phyloP scores from a whole-genome alignment of 2,329 filamentous ascomycete species.

The Fusarium denticulatum region DNA sequence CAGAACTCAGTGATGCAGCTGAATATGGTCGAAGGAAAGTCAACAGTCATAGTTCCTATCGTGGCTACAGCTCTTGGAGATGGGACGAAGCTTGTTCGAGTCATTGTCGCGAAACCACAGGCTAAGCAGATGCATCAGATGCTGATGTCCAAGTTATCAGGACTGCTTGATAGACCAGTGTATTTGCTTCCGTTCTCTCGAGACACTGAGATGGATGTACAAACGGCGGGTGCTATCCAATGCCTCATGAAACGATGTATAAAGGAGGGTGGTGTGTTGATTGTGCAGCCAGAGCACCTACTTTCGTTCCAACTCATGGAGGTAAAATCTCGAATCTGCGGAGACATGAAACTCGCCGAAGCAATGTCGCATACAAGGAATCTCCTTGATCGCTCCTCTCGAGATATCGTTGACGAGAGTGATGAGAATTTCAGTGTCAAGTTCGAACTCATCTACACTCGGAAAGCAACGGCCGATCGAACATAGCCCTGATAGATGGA shows the following conservation, averaged over 20 bases:
- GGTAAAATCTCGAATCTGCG: slow-evolving; percentile 57
- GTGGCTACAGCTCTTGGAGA: slow-evolving; percentile 65
- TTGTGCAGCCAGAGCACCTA: slow-evolving; percentile 72
- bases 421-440: slow-evolving; percentile 70
- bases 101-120: slow-evolving; percentile 70
- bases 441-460: slow-evolving; percentile 72
- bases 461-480: slow-evolving; percentile 63
- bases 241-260: slow-evolving; percentile 58
- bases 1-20: slow-evolving; percentile 69
- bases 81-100: slow-evolving; percentile 59
- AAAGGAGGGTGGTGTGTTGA: slow-evolving; percentile 61
- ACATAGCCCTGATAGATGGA: slow-evolving; percentile 65
- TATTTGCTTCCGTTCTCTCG: slow-evolving; percentile 70
- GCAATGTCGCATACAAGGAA: slow-evolving; percentile 54
- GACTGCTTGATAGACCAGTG: slow-evolving; percentile 63
- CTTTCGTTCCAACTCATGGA: slow-evolving; percentile 72
- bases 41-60: slow-evolving; percentile 74
- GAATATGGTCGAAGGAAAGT: slow-evolving; percentile 79
- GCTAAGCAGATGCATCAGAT: slow-evolving; percentile 65
- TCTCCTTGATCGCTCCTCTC: slow-evolving; percentile 55
- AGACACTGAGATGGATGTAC: slow-evolving; percentile 48
- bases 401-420: slow-evolving; percentile 72
- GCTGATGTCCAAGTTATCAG: slow-evolving; percentile 55
- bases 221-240: slow-evolving; percentile 49
- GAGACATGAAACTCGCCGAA: slow-evolving; percentile 41